Evolutionary conservation across 2,329 filamentous ascomycete species (phyloP), one percentile per base, ranked within the genome.

Genomic region (Penicillium sp.): DNA sequence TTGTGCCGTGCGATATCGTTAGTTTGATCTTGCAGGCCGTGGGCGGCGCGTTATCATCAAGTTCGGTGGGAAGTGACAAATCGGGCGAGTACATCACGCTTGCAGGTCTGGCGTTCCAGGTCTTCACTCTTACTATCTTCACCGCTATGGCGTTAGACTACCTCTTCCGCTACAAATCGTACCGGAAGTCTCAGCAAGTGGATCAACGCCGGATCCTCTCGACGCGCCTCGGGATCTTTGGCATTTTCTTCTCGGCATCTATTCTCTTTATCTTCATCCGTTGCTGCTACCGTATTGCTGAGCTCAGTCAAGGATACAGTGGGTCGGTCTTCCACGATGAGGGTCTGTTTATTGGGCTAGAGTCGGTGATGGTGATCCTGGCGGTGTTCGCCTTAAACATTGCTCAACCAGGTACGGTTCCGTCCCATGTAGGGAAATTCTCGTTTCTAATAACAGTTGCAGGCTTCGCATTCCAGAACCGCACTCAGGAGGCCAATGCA

Each of bases 181-280:
- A 53, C 56, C 53, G 60, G 62, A 45, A 72, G 59, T 49, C 75
- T 71, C 61, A 43, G 39, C 39, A 16, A 43, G 9, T n/a, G 19
- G 39, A 73, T 44, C 35, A 43, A 44, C 50, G 50, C 50, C 35
- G 37, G 35, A 33, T 44, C 63, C 14, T 57, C 69, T 1, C 62
- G 70, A 23, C 69, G 68, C 70, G 57, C 50, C 44, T 70, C 86
- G 5, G 66, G 65, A n/a, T 83, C 82, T 11, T 77, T 89, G 19
- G 69, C 75, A 1, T 69, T 88, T 2, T 80, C 85, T 2, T 59
- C 33, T 59, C 50, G 16, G 29, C 50, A 43, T 53, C 57, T 27
- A 87, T 86, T n/a, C 52, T 88, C 13, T 82, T 80, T 63, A 85
- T 91, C 66, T 83, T 90, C 60, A 83, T 84, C 65, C 79, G 88